Conservation (phyloP, 2,329 filamentous ascomycete species). For the Cladophialophora chaetospira region DNA sequence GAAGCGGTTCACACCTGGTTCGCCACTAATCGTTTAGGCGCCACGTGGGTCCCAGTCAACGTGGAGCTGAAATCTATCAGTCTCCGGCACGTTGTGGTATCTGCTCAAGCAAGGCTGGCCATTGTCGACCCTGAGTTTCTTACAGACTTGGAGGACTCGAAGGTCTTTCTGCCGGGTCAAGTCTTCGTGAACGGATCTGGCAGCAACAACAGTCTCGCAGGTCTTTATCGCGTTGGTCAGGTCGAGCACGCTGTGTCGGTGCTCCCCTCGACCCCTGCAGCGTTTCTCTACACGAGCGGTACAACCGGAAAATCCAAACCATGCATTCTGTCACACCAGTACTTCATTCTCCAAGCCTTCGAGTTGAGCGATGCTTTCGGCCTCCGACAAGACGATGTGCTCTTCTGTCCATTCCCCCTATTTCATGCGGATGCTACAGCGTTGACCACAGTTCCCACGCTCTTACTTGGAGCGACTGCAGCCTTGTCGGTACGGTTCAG, state of each 20-base stretch:
- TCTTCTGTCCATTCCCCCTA: slow-evolving; percentile 21
- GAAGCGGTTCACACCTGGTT: slow-evolving; percentile 22
- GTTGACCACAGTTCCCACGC: slow-evolving; percentile 17
- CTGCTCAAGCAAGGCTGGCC: slow-evolving; percentile 7
- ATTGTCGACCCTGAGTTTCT: slow-evolving; percentile 18
- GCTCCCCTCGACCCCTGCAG: slow-evolving; percentile 8
- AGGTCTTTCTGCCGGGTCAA: background rate
- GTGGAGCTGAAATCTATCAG: slow-evolving; percentile 21
- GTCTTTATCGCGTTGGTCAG: too few relatives aligned
- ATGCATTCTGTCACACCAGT: slow-evolving; percentile 21
- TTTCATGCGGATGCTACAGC: slow-evolving; percentile 23
- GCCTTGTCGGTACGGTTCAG: slow-evolving; percentile 19
- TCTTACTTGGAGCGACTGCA: slow-evolving; percentile 16
- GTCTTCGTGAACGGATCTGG: slow-evolving; percentile 5
- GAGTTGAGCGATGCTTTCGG: slow-evolving; percentile 17
- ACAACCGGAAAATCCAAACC: slow-evolving; percentile 31
- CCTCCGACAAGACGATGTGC: slow-evolving; percentile 15
- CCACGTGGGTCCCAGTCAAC: slow-evolving; percentile 23
- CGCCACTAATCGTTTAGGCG: slow-evolving; percentile 20
- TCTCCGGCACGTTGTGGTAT: slow-evolving; percentile 11
- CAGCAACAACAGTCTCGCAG: too few relatives aligned
- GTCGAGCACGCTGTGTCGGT: slow-evolving; percentile 4
- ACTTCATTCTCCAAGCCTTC: slow-evolving; percentile 22
- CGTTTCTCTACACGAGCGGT: slow-evolving; percentile 21
- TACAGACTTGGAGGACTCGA: background rate